Conservation (phyloP, 768 basidiomycete species). For the Mycena leptocephala region DNA sequence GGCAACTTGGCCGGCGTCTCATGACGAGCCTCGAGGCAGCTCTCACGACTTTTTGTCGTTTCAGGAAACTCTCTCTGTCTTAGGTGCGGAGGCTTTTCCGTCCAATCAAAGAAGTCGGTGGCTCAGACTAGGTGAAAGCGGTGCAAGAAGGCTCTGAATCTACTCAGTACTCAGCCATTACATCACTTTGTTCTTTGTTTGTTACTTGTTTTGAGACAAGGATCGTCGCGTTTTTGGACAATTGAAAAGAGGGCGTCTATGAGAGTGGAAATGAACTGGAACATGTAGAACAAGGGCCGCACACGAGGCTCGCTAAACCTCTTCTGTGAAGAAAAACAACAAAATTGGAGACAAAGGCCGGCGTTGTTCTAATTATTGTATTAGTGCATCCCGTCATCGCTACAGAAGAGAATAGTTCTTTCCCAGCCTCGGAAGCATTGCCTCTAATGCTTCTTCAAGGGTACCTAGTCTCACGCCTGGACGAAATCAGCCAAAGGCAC, state of each 20-base stretch:
- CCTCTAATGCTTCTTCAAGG: not conserved
- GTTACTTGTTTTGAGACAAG: slow-evolving; percentile 27
- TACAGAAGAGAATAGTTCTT: slow-evolving; percentile 7
- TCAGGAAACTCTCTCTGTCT: slow-evolving; percentile 1
- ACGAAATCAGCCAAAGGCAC: not conserved
- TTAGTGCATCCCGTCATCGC: slow-evolving; percentile 15
- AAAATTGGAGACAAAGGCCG: not conserved
- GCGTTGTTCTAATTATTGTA: not conserved
- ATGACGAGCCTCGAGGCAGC: slow-evolving; percentile 22
- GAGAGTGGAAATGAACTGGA: not conserved
- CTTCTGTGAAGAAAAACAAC: not conserved
- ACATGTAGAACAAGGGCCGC: not conserved
- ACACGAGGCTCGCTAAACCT: not conserved
- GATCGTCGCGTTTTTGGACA: slow-evolving; percentile 5
- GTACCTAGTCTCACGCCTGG: not conserved
- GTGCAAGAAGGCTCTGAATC: slow-evolving; percentile 4
- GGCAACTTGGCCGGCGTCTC: slow-evolving; percentile 13
- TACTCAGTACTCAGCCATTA: not conserved
- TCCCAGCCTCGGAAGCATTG: not conserved
- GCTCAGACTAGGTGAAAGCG: slow-evolving; percentile 7
- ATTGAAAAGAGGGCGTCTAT: not conserved
- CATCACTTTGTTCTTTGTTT: slow-evolving; percentile 4
- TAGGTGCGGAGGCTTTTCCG: not conserved
- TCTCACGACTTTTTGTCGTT: not conserved
- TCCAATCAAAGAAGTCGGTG: slow-evolving; percentile 7